A percentile compares a stretch with the other conserved stretches of the same genome.
Evolutionary conservation across 305 asterid species (phyloP).

Genomic region (Nicotiana rustica): DNA sequence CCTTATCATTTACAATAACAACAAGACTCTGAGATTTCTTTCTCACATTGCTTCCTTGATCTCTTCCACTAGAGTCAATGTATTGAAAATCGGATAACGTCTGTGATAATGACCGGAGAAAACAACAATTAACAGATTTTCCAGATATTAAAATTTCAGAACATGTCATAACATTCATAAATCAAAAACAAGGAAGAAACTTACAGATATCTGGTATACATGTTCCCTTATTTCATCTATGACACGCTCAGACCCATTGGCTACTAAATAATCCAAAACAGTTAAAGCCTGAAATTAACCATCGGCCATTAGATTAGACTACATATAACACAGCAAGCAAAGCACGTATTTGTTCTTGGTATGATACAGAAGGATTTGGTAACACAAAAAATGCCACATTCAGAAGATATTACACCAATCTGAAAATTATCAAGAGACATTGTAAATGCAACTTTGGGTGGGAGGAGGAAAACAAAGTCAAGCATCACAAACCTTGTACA

Average conservation of each 20-base stretch:
- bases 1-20: slow-evolving; percentile 93
- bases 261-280: slow-evolving; percentile 80
- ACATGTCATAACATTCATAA: neutral
- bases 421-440: slow-evolving; percentile 11
- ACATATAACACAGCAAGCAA: neutral
- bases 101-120: slow-evolving; percentile 43
- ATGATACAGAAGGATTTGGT: slow-evolving; percentile 18
- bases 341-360: neutral
- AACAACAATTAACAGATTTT: neutral
- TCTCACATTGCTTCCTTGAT: slow-evolving; percentile 93
- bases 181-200: slow-evolving; percentile 45
- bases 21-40: slow-evolving; percentile 95
- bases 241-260: slow-evolving; percentile 77
- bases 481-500: slow-evolving; percentile 76
- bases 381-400: slow-evolving; percentile 14
- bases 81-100: slow-evolving; percentile 94
- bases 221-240: slow-evolving; percentile 82
- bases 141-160: neutral
- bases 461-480: neutral
- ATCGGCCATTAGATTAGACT: slow-evolving; percentile 24
- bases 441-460: neutral
- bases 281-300: slow-evolving; percentile 65
- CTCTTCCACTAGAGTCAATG: slow-evolving; percentile 90
- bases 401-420: slow-evolving; percentile 19
- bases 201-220: slow-evolving; percentile 80